Evolutionary conservation across 257 asterid species (phyloP), one percentile per base, ranked within the genome.

Genomic region (Penstemon barbatus): DNA sequence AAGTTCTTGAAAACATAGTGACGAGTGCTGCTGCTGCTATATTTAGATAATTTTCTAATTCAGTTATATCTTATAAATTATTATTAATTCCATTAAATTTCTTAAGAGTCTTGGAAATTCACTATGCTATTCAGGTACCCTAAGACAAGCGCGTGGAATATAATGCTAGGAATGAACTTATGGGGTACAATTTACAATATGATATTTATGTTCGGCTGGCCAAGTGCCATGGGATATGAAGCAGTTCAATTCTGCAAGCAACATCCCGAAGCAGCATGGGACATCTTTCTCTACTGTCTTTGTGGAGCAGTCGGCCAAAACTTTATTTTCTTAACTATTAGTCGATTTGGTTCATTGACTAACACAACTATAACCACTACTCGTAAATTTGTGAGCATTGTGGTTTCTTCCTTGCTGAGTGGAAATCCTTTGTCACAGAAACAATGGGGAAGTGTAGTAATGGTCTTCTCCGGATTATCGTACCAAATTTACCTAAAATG

Each of bases 301-400:
- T 94, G 99, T 19, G 97, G 97, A n/a, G 97, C 99, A 33, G 90
- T 91, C 3, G 99, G 99, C 49, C 99, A 94, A 73, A 91, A 91
- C 61, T 91, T 91, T 61, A 91, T 91, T 71, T 94, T 94, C 81
- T 75, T 91, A 65, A 94, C 97, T 58, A 94, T 94, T 48, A 94
- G 97, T 61, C 87, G 89, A 44, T 94, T 90, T 53, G 99, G 99
- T 76, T 91, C 99, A 38, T 78, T 94, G 71, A 86, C 97, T 19
- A 94, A 94, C 92, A 91, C 99, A 1, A 94, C 97, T 36, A 90
- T 94, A 40, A 94, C 99, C 74, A 94, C 99, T 0, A 94, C 97
- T 0, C 89, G 97, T 52, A 94, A 91, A 78, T 94, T 94, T 50
- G 99, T 91, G 73, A 94, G 99, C 96, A 94, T 94, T 25, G 96